Percentiles rank a stretch among this genome's conserved stretches.
Evolutionary conservation across 2,329 filamentous ascomycete species (phyloP).

Genomic region (Magnaporthales sp.): DNA sequence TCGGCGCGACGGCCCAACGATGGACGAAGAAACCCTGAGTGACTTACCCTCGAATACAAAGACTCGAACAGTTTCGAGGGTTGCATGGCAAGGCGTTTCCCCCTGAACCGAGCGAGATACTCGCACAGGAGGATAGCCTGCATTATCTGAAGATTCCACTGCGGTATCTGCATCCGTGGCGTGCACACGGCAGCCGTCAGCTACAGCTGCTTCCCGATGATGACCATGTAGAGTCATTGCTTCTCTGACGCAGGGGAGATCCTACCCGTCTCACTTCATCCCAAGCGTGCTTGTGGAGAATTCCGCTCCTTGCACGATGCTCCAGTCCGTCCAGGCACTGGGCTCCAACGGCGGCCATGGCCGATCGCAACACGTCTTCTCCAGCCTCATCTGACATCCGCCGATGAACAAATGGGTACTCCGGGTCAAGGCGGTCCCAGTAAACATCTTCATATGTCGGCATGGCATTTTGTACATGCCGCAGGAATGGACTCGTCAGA

Average conservation of each 20-base stretch:
- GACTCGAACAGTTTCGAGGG: constrained; percentile 40
- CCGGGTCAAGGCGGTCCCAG: constrained; percentile 40
- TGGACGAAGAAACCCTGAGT: constrained; percentile 20
- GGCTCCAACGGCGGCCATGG: constrained; percentile 49
- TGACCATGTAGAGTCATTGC: not conserved
- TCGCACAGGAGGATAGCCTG: constrained; percentile 47
- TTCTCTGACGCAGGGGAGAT: constrained; percentile 9
- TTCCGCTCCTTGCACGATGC: constrained; percentile 38
- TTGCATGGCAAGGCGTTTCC: constrained; percentile 36
- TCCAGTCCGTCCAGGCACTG: constrained; percentile 39
- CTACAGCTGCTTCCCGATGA: constrained; percentile 6
- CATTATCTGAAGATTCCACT: constrained; percentile 41
- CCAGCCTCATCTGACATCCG: constrained; percentile 31
- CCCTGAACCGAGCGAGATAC: constrained; percentile 45
- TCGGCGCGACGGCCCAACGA: constrained; percentile 17
- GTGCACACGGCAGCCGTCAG: not conserved
- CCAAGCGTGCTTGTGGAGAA: constrained; percentile 42
- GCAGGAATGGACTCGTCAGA: constrained; percentile 25
- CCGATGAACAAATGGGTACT: constrained; percentile 43
- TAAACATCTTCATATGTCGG: constrained; percentile 43
- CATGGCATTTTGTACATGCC: constrained; percentile 30
- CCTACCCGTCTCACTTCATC: constrained; percentile 41
- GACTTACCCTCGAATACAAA: constrained; percentile 46
- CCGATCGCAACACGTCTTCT: constrained; percentile 38
- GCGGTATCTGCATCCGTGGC: constrained; percentile 26